Evolutionary conservation across 441 rosid genomes (phyloP).

Genomic region (Kokia cookei): DNA sequence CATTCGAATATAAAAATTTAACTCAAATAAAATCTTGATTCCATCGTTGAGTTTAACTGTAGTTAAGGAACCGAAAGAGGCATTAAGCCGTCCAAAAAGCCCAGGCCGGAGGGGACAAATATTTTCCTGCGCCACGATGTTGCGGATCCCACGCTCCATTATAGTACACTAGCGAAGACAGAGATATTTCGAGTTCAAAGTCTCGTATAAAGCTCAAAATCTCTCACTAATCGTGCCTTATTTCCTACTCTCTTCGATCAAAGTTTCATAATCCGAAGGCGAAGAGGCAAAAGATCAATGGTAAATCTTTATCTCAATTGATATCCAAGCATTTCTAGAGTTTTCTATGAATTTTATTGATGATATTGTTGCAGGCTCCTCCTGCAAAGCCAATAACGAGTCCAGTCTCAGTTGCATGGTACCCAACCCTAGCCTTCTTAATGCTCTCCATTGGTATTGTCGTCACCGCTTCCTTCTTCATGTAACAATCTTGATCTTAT

Average conservation of each 20-base stretch:
- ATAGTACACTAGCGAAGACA: not conserved
- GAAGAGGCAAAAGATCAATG: slow-evolving; percentile 15
- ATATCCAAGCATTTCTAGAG: not conserved
- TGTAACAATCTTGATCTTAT: slow-evolving; percentile 38
- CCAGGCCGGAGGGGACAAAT: not conserved
- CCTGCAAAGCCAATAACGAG: slow-evolving; percentile 50
- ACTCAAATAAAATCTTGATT: too few relatives aligned
- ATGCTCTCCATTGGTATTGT: slow-evolving; percentile 78
- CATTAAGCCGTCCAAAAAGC: not conserved
- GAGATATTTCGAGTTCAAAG: not conserved
- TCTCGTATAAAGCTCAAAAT: not conserved
- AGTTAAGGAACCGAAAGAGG: too few relatives aligned
- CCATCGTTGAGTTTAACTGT: too few relatives aligned
- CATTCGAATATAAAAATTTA: too few relatives aligned
- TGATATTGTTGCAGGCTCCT: slow-evolving; percentile 35
- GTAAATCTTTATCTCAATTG: slow-evolving; percentile 1
- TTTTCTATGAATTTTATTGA: slow-evolving; percentile 4
- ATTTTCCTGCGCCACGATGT: not conserved
- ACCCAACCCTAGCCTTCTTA: slow-evolving; percentile 57
- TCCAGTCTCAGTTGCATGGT: slow-evolving; percentile 72
- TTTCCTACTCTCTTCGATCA: not conserved
- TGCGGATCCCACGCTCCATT: not conserved
- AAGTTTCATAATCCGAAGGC: not conserved
- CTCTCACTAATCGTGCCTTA: not conserved
- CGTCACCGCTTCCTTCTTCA: slow-evolving; percentile 78